Base-by-base conservation (phyloP, 2,329 filamentous ascomycete species). In the Neobulgaria alba region DNA sequence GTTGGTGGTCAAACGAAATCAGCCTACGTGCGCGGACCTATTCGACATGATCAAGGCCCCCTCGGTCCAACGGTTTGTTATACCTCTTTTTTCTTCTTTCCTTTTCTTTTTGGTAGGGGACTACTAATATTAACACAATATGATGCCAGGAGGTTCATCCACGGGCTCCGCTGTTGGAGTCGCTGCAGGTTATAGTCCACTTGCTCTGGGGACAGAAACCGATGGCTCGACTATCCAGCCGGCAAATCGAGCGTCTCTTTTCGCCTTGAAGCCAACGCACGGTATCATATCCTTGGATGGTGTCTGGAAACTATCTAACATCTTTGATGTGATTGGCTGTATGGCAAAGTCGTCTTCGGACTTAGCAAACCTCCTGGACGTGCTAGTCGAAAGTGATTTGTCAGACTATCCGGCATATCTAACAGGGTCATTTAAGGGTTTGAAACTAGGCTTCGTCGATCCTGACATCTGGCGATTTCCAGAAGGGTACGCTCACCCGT, bases 221-320 rank as follows among this genome's bases (percentile, higher is more conserved):
- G 38, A 39, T 34, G 38, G 38, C 9, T 39, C 38, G 18, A 12
- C 29, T 18, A n/a, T 34, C 15, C 16, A 19, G 10, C 38, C 38
- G 2, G 30, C 38, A 3, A n/a, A 5, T n/a, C 20, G 38, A 14
- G 38, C 38, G 9, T 8, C 30, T 2, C 2, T 39, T 1, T 39
- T 18, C 14, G 4, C 38, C 12, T 17, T 33, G 2, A 33, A 34
- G 15, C 19, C 19, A 10, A 39, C 30, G 10, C 10, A 17, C 10
- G 30, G 38, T 9, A 4, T 34, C 4, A 19, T 39, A 10, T 29
- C 30, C 4, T 18, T 15, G 16, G 3, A 10, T 4, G 30, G 38
- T n/a, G 3, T 34, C 14, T 17, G 16, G 8, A 30, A 30, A 10
- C 14, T 29, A 23, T 26, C 30, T 4, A 5, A 14, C 5, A 26